Base-by-base conservation (phyloP, 768 basidiomycete genomes). In the Tylopilus plumbeoviolaceoides region DNA sequence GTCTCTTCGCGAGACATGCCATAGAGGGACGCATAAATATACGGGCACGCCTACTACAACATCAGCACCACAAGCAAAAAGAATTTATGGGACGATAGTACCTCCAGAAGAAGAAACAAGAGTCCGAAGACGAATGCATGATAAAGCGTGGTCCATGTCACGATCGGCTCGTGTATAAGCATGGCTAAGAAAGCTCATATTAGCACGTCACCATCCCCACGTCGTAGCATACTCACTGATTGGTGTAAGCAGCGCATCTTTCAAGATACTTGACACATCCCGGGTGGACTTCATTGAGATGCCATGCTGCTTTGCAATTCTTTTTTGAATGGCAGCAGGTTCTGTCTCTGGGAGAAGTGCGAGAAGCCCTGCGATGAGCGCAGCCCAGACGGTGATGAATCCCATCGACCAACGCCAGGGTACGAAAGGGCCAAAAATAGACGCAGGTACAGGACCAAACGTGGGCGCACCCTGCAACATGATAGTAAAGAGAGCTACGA, bases 381-480 rank as follows among this genome's bases (percentile, higher is more conserved):
- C 61, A 43, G 54, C 58, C 63, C 66, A 67, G 9, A 63, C 3
- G 11, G 63, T 36, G 23, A 67, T 59, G 45, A 63, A 61, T 5
- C 55, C 65, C 56, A 67, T 58, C 28, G 53, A 41, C 61, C 65
- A 67, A 27, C 63, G 62, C 65, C 66, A 68, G 38, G 55, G 60
- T 8, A 63, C 40, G n/a, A 57, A 46, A 6, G 28, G 17, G 15
- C 62, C 62, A 2, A 66, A 28, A n/a, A 64, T 12, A 4, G 66
- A 62, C 3, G 64, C 53, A 20, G 65, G 65, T 1, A 67, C 56
- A 4, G 66, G 66, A 1, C 66, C 66, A 40, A 67, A 59, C 1
- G 66, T 65, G 4, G 66, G 66, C 3, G 66, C 65, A 15, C 66
- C 66, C 35, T 67, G 66, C 18, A 67, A n/a, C 46, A 67, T 59